These are phyloP conservation scores for Chytriomyces hyalinus DNA, from an alignment of 192 early-diverging fungal genomes.

Conservation along the genomic window DNA sequence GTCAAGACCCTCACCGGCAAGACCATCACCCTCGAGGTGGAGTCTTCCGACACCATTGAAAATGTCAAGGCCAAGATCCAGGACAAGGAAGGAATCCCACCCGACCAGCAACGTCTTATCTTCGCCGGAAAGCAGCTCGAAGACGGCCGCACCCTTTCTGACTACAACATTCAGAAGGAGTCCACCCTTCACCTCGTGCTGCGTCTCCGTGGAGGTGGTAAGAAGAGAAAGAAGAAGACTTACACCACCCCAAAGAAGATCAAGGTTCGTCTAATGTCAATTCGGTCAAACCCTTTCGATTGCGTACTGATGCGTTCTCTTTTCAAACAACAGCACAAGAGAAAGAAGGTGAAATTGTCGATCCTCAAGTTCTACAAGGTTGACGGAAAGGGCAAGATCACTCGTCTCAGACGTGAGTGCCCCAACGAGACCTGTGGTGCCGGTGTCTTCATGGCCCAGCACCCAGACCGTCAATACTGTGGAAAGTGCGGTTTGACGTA, in stretches of 20 bases:
- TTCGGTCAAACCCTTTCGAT: not conserved
- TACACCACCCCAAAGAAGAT: constrained; percentile 99
- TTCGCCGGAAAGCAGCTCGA: constrained; percentile 83
- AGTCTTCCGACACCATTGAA: constrained; percentile 78
- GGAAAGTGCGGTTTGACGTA: constrained; percentile 95
- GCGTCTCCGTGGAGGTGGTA: constrained; percentile 67
- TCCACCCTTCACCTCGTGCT: constrained; percentile 73
- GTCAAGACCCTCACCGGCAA: constrained; percentile 82
- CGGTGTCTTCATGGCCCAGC: constrained; percentile 99
- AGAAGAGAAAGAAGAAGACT: constrained; percentile 99
- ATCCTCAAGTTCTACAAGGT: constrained; percentile 99
- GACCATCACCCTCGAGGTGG: constrained; percentile 78
- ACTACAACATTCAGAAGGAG: constrained; percentile 79
- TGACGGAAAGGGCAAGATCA: constrained; percentile 95
- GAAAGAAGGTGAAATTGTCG: constrained; percentile 98
- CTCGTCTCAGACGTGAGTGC: constrained; percentile 98
- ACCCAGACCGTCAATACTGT: constrained; percentile 98
- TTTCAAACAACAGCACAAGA: constrained; percentile 76
- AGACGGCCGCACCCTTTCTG: constrained; percentile 73
- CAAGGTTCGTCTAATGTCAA: not conserved
- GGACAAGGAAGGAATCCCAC: constrained; percentile 79
- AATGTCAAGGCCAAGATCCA: constrained; percentile 84
- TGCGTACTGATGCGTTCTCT: not conserved
- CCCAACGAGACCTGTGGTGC: constrained; percentile 95
- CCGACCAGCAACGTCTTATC: constrained; percentile 80